A percentile compares a stretch with the other conserved stretches of the same genome.
These are phyloP conservation scores for Mycotypha africana DNA, from an alignment of 371 early-diverging fungal species.

Conservation along the genomic window DNA sequence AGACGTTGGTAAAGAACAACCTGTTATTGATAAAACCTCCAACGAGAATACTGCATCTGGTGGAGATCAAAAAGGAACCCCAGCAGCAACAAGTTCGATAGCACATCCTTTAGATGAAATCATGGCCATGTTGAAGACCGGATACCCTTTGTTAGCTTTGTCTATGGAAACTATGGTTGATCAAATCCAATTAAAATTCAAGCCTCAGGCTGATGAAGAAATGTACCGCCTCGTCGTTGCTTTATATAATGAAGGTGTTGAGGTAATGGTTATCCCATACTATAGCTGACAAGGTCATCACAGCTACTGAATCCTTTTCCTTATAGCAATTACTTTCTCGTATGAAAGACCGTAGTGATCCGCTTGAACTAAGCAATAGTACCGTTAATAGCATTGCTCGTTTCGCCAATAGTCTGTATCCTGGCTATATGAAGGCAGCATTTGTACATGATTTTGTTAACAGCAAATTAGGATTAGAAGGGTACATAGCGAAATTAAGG, in stretches of 20 bases:
- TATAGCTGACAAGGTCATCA: too few species aligned
- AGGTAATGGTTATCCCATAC: too few species aligned
- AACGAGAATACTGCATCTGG: too few species aligned
- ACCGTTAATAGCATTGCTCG: conserved; percentile 77
- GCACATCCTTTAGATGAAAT: conserved; percentile 82
- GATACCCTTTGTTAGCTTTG: conserved; percentile 88
- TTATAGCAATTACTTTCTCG: conserved; percentile 56
- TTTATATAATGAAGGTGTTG: conserved; percentile 83
- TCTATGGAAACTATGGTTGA: conserved; percentile 98
- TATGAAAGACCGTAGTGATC: conserved; percentile 54
- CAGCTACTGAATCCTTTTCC: background rate
- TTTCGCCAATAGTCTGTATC: conserved; percentile 80
- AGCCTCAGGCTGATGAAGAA: conserved; percentile 92
- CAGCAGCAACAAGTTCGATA: background rate
- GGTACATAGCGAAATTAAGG: conserved; percentile 76
- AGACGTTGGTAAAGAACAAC: too few species aligned
- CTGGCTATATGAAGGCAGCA: conserved; percentile 70
- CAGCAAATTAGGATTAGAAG: conserved; percentile 68
- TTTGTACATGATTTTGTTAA: conserved; percentile 89
- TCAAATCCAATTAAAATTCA: conserved; percentile 87
- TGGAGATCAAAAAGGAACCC: background rate
- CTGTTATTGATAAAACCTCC: too few species aligned
- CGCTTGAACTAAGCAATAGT: conserved; percentile 57
- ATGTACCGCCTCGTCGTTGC: conserved; percentile 91
- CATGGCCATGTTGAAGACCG: conserved; percentile 94